Evolutionary conservation across 495 filamentous ascomycete genomes (phyloP).

Genomic region (Annulohypoxylon stygium): DNA sequence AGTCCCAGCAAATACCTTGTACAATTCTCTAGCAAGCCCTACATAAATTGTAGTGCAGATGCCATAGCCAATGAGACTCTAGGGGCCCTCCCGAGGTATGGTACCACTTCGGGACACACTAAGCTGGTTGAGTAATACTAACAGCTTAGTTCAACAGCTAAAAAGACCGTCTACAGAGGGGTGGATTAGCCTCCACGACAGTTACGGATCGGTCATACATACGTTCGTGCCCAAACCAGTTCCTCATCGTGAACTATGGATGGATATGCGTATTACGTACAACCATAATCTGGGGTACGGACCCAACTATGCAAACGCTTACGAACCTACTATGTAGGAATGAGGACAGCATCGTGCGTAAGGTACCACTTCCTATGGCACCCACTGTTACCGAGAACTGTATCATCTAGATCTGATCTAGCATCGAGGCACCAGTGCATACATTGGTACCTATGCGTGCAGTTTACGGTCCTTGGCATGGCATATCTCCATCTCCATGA

Average conservation of each 20-base stretch:
- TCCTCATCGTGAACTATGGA: not conserved
- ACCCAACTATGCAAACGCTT: not conserved
- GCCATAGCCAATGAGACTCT: not conserved
- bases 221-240: not conserved
- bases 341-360: not conserved
- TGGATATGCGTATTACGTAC: not conserved
- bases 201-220: not conserved
- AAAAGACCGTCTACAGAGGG: not conserved
- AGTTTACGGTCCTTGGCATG: conserved; percentile 4
- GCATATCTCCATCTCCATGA: not conserved
- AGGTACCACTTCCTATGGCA: conserved; percentile 1
- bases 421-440: not conserved
- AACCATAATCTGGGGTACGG: not conserved
- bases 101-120: not conserved
- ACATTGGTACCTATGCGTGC: not conserved
- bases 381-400: not conserved
- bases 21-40: not conserved
- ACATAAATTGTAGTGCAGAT: not conserved
- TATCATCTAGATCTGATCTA: conserved; percentile 1
- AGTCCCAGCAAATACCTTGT: not conserved
- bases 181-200: not conserved
- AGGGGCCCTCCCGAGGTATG: not conserved
- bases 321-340: not conserved
- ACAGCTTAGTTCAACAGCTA: conserved; percentile 1
- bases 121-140: not conserved